Conservation (phyloP, 768 basidiomycete species). For the Pisolithus sp. region DNA sequence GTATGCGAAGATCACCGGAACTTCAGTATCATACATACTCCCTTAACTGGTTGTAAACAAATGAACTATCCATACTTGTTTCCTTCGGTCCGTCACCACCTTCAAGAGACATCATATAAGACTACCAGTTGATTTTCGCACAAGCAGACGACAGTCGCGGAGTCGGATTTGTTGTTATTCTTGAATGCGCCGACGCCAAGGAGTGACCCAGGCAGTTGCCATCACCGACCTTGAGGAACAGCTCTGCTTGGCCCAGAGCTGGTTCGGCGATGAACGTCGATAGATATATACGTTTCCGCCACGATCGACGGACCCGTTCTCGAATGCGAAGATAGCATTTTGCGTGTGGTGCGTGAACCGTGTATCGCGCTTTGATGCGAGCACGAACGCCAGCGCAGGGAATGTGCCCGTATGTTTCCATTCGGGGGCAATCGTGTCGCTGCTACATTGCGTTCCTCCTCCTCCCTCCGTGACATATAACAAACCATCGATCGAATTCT, state of each 20-base stretch:
- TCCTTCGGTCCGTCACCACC: constrained; percentile 9
- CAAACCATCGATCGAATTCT: constrained; percentile 69
- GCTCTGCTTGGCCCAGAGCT: constrained; percentile 70
- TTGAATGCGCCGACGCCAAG: constrained; percentile 63
- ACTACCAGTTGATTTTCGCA: constrained; percentile 73
- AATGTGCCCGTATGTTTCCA: constrained; percentile 84
- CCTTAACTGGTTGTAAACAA: constrained; percentile 26
- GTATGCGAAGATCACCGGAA: constrained; percentile 24
- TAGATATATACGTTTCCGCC: constrained; percentile 88
- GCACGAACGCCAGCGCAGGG: constrained; percentile 86
- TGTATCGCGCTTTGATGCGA: constrained; percentile 87
- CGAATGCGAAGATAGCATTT: constrained; percentile 71
- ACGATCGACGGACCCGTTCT: constrained; percentile 59
- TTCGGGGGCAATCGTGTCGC: constrained; percentile 16
- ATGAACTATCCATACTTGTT: constrained; percentile 26
- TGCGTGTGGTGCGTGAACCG: constrained; percentile 75
- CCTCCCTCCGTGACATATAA: constrained; percentile 42
- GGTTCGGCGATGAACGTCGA: constrained; percentile 44
- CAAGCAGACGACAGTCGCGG: constrained; percentile 54
- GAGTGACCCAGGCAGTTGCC: constrained; percentile 65
- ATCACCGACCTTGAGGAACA: constrained; percentile 71
- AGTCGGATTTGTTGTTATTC: constrained; percentile 22
- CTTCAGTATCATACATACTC: constrained; percentile 32
- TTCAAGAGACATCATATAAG: constrained; percentile 35
- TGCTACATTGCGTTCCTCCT: constrained; percentile 15